phyloP scores from a whole-genome alignment of 2,329 filamentous ascomycete species.

The Albophoma yamanashiensis region DNA sequence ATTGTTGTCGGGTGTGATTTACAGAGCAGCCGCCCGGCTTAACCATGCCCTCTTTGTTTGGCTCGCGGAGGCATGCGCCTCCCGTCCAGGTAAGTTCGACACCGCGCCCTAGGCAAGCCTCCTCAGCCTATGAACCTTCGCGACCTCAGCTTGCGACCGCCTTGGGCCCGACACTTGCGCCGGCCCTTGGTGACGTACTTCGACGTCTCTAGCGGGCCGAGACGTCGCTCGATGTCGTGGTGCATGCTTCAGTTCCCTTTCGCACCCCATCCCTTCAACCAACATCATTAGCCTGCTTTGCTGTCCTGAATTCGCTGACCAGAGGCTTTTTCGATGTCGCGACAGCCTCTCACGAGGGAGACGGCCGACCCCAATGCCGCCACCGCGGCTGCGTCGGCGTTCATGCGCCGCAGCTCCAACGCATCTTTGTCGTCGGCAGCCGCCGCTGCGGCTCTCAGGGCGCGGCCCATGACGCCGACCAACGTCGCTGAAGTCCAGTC shows the following conservation, averaged over 20 bases:
- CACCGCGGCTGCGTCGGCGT: conserved; percentile 72
- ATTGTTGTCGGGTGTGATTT: background rate
- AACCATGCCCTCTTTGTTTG: conserved; percentile 3
- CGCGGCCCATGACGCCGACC: conserved; percentile 66
- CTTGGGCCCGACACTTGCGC: background rate
- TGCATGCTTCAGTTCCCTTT: background rate
- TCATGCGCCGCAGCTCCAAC: conserved; percentile 56
- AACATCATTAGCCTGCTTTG: conserved; percentile 1
- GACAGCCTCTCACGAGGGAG: conserved; percentile 50
- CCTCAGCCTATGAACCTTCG: background rate
- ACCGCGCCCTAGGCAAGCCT: background rate
- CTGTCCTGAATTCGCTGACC: conserved; percentile 10
- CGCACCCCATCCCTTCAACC: background rate
- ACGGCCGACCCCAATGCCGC: conserved; percentile 64
- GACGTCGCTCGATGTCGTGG: background rate
- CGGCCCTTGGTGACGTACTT: background rate
- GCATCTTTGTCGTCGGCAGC: conserved; percentile 70
- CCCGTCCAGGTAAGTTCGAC: conserved; percentile 4
- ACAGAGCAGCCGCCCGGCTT: background rate
- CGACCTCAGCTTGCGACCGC: background rate
- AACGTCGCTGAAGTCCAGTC: conserved; percentile 77
- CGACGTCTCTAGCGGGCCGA: background rate
- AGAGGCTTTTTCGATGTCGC: conserved; percentile 6
- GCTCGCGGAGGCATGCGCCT: conserved; percentile 3
- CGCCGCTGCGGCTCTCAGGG: conserved; percentile 74